phyloP scores from a whole-genome alignment of 495 filamentous ascomycete genomes.

The Aspergillus cavernicola region DNA sequence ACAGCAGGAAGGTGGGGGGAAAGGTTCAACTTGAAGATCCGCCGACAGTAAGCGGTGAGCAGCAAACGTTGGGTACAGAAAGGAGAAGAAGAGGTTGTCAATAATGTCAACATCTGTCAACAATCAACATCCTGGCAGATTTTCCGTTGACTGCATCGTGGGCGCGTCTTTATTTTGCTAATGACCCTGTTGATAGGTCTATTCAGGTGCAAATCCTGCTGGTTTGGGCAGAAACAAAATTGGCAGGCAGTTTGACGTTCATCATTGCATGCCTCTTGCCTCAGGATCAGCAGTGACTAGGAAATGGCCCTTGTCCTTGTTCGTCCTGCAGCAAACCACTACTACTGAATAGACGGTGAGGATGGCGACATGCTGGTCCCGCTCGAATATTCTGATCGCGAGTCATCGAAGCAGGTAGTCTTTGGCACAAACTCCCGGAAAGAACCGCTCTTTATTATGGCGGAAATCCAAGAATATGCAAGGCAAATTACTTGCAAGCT shows the following conservation, averaged over 20 bases:
- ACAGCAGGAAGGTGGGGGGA: conserved; percentile 3
- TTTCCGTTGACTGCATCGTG: conserved; percentile 12
- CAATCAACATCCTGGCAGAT: conserved; percentile 13
- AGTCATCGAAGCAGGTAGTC: conserved; percentile 3
- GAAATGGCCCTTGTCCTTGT: conserved; percentile 22
- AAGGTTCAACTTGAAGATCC: conserved; percentile 2
- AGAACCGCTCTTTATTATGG: conserved; percentile 3
- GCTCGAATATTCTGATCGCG: conserved; percentile 9
- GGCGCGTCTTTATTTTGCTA: conserved; percentile 20
- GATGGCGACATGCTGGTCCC: background rate
- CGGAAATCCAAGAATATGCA: conserved; percentile 15
- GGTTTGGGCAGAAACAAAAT: conserved; percentile 27
- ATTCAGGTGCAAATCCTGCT: conserved; percentile 2
- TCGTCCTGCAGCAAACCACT: conserved; percentile 20
- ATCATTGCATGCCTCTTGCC: conserved; percentile 11
- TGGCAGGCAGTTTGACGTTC: conserved; percentile 6
- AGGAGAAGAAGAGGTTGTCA: background rate
- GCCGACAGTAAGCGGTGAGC: conserved; percentile 22
- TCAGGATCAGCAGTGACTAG: background rate
- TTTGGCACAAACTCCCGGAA: background rate
- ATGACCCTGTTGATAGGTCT: conserved; percentile 12
- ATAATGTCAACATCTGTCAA: conserved; percentile 15
- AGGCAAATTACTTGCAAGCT: conserved; percentile 15
- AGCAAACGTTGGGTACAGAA: conserved; percentile 13
- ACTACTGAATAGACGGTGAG: conserved; percentile 28